phyloP scores from a whole-genome alignment of 768 basidiomycete genomes.

The Naganishia vaughanmartiniae region DNA sequence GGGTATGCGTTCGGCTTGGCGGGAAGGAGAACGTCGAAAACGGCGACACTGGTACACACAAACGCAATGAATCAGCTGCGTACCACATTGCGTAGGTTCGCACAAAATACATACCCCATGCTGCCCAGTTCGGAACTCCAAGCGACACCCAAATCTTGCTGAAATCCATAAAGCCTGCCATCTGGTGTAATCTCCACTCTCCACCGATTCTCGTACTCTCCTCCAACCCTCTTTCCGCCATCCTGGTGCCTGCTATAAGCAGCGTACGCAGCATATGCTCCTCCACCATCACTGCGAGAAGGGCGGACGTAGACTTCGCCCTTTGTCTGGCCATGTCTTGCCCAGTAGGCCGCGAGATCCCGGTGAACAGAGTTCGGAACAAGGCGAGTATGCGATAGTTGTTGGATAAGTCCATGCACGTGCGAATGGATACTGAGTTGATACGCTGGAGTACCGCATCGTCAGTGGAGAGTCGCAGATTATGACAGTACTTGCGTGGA shows the following conservation, averaged over 20 bases:
- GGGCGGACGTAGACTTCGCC: conserved; percentile 21
- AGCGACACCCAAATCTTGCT: conserved; percentile 42
- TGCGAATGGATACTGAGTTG: conserved; percentile 77
- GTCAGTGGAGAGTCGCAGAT: not conserved
- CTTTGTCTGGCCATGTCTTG: conserved; percentile 65
- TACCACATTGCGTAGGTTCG: conserved; percentile 50
- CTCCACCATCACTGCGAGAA: conserved; percentile 26
- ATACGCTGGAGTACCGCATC: conserved; percentile 65
- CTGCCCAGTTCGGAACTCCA: conserved; percentile 43
- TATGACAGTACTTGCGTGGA: not conserved
- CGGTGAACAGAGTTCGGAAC: conserved; percentile 87
- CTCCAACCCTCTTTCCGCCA: conserved; percentile 26
- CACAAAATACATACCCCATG: conserved; percentile 69
- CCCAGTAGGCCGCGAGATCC: conserved; percentile 68
- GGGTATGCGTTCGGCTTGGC: conserved; percentile 58
- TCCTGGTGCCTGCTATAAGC: conserved; percentile 1
- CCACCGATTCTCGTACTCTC: conserved; percentile 39
- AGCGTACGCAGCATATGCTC: conserved; percentile 20
- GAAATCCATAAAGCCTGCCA: conserved; percentile 47
- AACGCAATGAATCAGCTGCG: conserved; percentile 1
- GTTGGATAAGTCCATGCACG: conserved; percentile 59
- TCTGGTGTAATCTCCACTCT: conserved; percentile 49
- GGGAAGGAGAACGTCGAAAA: conserved; percentile 50
- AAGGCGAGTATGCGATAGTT: conserved; percentile 84
- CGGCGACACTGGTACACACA: conserved; percentile 34